Conservation (phyloP, 768 basidiomycete genomes). For the Mrakia gelida region DNA sequence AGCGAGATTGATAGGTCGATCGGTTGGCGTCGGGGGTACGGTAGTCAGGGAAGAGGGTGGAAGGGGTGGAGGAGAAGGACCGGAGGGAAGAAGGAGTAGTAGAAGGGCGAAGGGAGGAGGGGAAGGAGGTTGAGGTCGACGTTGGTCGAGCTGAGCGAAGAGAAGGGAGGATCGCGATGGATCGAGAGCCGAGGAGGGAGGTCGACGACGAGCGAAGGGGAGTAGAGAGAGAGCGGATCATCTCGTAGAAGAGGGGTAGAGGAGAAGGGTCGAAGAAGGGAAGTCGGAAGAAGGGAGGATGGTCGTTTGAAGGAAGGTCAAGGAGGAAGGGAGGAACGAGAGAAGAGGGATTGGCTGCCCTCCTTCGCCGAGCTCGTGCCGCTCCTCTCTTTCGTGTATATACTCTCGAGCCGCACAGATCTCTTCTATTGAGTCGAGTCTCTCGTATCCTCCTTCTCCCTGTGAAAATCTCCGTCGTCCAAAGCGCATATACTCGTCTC, state of each 20-base stretch:
- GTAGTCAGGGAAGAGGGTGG: conserved; percentile 1
- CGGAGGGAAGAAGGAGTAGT: background rate
- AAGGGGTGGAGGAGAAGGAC: background rate
- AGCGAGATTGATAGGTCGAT: background rate
- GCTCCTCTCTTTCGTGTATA: background rate
- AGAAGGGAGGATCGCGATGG: background rate
- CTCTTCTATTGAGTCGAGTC: background rate
- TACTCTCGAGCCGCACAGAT: background rate
- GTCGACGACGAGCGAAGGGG: background rate
- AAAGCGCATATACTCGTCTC: background rate
- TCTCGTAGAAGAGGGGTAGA: background rate
- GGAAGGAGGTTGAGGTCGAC: background rate
- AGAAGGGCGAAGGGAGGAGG: background rate
- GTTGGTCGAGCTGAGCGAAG: background rate
- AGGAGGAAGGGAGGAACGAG: background rate
- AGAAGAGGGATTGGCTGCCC: background rate
- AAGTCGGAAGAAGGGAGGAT: background rate
- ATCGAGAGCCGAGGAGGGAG: conserved; percentile 5
- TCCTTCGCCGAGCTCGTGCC: background rate
- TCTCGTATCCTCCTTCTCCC: background rate
- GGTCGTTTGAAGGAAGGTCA: background rate
- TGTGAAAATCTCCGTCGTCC: background rate
- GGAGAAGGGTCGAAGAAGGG: background rate
- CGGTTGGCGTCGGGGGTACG: background rate
- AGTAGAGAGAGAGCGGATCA: conserved; percentile 18